These are phyloP conservation scores for Apiospora saccharicola DNA, from an alignment of 2,329 filamentous ascomycete genomes.

Conservation along the genomic window DNA sequence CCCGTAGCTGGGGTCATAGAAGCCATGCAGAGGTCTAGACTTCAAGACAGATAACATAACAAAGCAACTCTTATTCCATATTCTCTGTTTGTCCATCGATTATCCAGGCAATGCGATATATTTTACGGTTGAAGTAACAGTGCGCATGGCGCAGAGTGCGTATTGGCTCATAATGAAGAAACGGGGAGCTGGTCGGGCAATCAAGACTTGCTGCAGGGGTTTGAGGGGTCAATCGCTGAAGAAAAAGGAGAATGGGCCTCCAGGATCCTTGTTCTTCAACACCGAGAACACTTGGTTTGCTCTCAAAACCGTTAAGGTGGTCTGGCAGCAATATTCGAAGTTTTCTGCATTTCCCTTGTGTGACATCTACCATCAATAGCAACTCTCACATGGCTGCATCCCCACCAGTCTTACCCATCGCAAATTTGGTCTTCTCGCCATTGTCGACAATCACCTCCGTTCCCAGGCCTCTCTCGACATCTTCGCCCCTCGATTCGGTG, in stretches of 20 bases:
- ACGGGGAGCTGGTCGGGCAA: neutral
- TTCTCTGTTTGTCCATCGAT: too few species aligned
- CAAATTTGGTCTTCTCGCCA: conserved; percentile 33
- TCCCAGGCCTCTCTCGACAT: conserved; percentile 33
- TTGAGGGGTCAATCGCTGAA: neutral
- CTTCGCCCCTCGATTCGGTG: conserved; percentile 26
- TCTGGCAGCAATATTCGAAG: too few species aligned
- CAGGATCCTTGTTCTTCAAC: too few species aligned
- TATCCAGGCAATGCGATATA: neutral
- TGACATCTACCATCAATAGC: neutral
- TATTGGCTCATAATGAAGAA: too few species aligned
- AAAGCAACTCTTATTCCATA: neutral
- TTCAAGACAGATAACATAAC: neutral
- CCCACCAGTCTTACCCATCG: conserved; percentile 30
- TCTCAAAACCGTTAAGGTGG: too few species aligned
- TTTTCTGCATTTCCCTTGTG: neutral
- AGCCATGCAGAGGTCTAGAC: neutral
- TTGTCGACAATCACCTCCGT: conserved; percentile 26
- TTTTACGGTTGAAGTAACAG: neutral
- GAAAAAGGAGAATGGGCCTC: neutral
- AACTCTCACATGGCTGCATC: conserved; percentile 24
- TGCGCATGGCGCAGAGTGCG: neutral
- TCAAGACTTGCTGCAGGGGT: neutral
- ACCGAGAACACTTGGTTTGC: too few species aligned
- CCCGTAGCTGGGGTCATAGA: conserved; percentile 10